Evolutionary conservation across 1,284 basidiomycete species (phyloP).

Genomic region (Takashimella tepidaria): DNA sequence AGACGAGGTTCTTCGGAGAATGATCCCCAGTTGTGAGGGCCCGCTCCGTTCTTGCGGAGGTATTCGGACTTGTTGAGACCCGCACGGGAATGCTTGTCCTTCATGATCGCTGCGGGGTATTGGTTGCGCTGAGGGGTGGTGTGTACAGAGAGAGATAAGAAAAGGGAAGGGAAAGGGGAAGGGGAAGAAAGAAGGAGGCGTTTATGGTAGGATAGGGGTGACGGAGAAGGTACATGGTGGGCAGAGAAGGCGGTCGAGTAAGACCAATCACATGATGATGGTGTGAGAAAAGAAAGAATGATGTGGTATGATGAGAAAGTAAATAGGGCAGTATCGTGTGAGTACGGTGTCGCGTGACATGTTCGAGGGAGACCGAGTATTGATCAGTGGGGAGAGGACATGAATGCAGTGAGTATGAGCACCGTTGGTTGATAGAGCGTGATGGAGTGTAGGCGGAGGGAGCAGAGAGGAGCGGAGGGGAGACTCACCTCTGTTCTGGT

Average conservation of each 20-base stretch:
- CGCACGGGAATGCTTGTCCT: constrained; percentile 66
- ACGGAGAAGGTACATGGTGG: background rate
- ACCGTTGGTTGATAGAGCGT: background rate
- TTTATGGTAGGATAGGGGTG: background rate
- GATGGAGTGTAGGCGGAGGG: too few relatives aligned
- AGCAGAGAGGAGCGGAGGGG: background rate
- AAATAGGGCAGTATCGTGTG: too few relatives aligned
- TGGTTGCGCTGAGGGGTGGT: constrained; percentile 48
- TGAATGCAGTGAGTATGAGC: background rate
- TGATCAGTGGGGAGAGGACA: too few relatives aligned
- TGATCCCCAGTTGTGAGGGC: constrained; percentile 77
- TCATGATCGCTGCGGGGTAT: constrained; percentile 66
- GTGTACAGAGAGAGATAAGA: background rate
- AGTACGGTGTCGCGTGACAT: too few relatives aligned
- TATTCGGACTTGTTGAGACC: constrained; percentile 63
- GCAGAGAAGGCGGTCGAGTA: background rate
- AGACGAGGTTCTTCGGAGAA: constrained; percentile 59
- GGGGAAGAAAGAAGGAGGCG: background rate
- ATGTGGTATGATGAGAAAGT: background rate
- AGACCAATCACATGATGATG: too few relatives aligned
- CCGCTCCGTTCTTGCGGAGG: constrained; percentile 67
- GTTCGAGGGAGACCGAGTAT: too few relatives aligned
- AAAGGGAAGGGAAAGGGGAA: background rate
- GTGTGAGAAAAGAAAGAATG: background rate
- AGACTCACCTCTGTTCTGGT: constrained; percentile 21